Evolutionary conservation across 257 asterid species (phyloP).

Genomic region (Solanum sejunctum): DNA sequence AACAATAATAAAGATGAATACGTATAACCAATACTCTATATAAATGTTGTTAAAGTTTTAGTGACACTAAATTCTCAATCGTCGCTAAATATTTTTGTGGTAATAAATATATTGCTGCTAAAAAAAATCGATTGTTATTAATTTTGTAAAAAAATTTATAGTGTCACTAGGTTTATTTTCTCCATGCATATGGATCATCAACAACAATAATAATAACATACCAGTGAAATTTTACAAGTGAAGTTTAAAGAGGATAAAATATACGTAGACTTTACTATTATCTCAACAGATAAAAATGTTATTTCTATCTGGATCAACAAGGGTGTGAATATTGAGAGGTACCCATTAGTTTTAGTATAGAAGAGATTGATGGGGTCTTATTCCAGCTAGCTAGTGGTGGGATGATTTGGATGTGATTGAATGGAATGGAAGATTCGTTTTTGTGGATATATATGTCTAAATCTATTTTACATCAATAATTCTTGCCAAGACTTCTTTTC

Average conservation of each 20-base stretch:
- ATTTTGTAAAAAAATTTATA: too few species aligned
- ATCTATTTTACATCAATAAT: not conserved
- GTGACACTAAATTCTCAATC: not conserved
- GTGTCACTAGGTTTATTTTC: not conserved
- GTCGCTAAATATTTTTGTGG: too few species aligned
- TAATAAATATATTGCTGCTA: too few species aligned
- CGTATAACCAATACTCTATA: too few species aligned
- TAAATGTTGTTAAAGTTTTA: not conserved
- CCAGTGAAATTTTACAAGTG: too few species aligned
- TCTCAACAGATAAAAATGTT: too few species aligned
- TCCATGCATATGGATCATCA: not conserved
- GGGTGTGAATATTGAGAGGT: constrained; percentile 3
- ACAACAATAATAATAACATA: too few species aligned
- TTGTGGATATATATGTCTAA: not conserved
- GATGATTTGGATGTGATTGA: constrained; percentile 3
- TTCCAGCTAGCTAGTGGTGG: constrained; percentile 9
- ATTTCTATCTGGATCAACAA: not conserved
- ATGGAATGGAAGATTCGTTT: constrained; percentile 17
- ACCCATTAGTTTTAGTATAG: not conserved
- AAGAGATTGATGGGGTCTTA: constrained; percentile 10
- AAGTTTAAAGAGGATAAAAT: too few species aligned
- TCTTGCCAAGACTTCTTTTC: not conserved
- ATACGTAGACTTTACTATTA: too few species aligned
- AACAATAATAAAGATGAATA: not conserved
- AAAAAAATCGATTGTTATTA: too few species aligned